These are phyloP conservation scores for Selaginella tamariscina DNA, from an alignment of 75 land plant genomes.

Conservation along the genomic window DNA sequence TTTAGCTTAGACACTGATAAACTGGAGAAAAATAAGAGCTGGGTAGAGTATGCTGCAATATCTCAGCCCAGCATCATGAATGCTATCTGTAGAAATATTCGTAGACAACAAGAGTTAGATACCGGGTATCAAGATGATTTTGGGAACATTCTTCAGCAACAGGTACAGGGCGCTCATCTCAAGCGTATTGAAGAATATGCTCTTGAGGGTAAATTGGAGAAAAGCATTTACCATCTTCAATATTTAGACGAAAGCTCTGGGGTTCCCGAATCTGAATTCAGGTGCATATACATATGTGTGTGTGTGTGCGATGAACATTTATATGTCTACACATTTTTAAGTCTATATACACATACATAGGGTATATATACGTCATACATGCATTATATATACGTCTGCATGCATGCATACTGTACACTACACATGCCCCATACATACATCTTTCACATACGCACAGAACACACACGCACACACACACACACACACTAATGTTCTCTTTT, in stretches of 20 bases:
- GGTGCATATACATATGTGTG: slow-evolving; percentile 43
- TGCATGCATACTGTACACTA: not conserved
- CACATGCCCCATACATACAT: not conserved
- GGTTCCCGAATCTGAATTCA: slow-evolving; percentile 38
- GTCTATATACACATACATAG: not conserved
- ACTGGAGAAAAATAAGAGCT: slow-evolving; percentile 6
- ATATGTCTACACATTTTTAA: not conserved
- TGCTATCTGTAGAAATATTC: slow-evolving; percentile 51
- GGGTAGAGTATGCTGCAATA: slow-evolving; percentile 26
- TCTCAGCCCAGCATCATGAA: slow-evolving; percentile 45
- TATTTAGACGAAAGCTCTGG: slow-evolving; percentile 54
- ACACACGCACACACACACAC: too few relatives aligned
- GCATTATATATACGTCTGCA: not conserved
- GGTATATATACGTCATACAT: not conserved
- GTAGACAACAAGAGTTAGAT: slow-evolving; percentile 27
- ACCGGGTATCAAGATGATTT: not conserved
- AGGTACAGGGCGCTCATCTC: slow-evolving; percentile 55
- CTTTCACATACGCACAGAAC: not conserved
- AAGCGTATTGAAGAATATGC: slow-evolving; percentile 36
- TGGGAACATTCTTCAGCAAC: slow-evolving; percentile 23
- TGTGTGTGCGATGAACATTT: not conserved
- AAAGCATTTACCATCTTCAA: slow-evolving; percentile 37
- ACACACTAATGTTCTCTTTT: too few relatives aligned
- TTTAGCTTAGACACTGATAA: too few relatives aligned
- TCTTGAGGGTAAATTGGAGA: slow-evolving; percentile 31